Base-by-base conservation (phyloP, 2,329 filamentous ascomycete genomes). In the Alternaria gansuensis region DNA sequence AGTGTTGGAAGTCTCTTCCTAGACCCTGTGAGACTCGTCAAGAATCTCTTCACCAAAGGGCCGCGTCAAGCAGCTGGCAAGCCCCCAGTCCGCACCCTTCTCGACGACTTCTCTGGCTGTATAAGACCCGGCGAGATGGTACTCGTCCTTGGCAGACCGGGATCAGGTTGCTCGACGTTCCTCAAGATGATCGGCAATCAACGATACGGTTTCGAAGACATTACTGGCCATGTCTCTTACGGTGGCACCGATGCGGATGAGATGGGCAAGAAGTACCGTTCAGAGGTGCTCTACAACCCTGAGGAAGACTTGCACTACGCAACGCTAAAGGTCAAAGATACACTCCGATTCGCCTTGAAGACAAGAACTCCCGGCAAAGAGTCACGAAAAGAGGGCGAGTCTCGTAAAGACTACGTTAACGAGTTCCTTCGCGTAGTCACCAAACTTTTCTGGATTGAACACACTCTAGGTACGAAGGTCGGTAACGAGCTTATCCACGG, bases 231-330 rank as follows among this genome's bases (percentile, higher is more conserved):
- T 6, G 74, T 80, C 26, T 74, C 68, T 4, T 79, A 89, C 65
- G 85, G 85, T n/a, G 84, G 84, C 9, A 85, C 84, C 0, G 78
- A 82, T 64, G 79, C 84, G 0, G 71, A 79, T 7, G 79, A 77
- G 13, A 84, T 85, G 82, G 75, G 71, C 3, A 82, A 84, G 62
- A 81, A 88, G 67, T 90, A 88, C 69, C 83, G 86, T 58, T 87
- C 87, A 39, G 88, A 87, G 75, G 73, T 88, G 1, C 81, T 91
- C 11, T 93, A 94, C 74, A 92, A 92, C 66, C 88, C 91, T 13
- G 91, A 94, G 77, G 87, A 89, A 28, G 90, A 92, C 72, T 83
- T 89, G 28, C 90, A 93, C 72, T 93, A 92, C 63, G 88, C 90
- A 0, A 88, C 90, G n/a, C 79, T 95, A 23, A 91, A 88, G 0